These are phyloP conservation scores for Aspergillus bertholletiae DNA, from an alignment of 495 filamentous ascomycete genomes.

Conservation along the genomic window DNA sequence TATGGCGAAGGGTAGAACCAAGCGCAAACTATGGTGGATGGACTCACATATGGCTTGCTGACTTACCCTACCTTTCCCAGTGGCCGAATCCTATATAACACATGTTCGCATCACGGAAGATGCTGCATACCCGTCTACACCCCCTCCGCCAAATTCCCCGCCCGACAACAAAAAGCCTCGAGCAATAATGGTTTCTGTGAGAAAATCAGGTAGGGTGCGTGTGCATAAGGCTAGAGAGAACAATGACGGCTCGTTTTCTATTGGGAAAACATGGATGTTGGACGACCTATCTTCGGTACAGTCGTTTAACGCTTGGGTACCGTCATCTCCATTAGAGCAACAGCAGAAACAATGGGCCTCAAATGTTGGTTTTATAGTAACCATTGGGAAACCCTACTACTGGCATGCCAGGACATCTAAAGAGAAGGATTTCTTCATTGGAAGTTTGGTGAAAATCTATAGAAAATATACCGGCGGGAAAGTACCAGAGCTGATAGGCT, in stretches of 20 bases:
- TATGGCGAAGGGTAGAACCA: neutral
- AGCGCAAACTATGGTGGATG: neutral
- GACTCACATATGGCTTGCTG: constrained; percentile 1
- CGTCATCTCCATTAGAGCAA: constrained; percentile 52
- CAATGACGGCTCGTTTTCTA: constrained; percentile 86
- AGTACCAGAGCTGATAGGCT: constrained; percentile 73
- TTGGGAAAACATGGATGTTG: constrained; percentile 95
- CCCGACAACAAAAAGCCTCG: constrained; percentile 79
- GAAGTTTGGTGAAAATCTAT: constrained; percentile 90
- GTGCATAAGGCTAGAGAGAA: constrained; percentile 98
- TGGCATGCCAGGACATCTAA: constrained; percentile 90
- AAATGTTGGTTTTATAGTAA: constrained; percentile 81
- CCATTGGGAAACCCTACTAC: constrained; percentile 89
- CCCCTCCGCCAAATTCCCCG: constrained; percentile 69
- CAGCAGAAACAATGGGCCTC: constrained; percentile 74
- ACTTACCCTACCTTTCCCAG: constrained; percentile 38
- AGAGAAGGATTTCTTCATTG: constrained; percentile 98
- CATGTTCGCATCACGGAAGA: constrained; percentile 90
- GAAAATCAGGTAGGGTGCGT: constrained; percentile 85
- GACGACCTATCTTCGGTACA: constrained; percentile 81
- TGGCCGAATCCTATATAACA: constrained; percentile 93
- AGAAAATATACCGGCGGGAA: constrained; percentile 91
- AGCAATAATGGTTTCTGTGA: constrained; percentile 86
- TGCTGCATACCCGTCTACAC: constrained; percentile 75
- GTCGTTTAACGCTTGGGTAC: constrained; percentile 60